Evolutionary conservation across 2,329 filamentous ascomycete species (phyloP).

Genomic region (Verticillium isaacii): DNA sequence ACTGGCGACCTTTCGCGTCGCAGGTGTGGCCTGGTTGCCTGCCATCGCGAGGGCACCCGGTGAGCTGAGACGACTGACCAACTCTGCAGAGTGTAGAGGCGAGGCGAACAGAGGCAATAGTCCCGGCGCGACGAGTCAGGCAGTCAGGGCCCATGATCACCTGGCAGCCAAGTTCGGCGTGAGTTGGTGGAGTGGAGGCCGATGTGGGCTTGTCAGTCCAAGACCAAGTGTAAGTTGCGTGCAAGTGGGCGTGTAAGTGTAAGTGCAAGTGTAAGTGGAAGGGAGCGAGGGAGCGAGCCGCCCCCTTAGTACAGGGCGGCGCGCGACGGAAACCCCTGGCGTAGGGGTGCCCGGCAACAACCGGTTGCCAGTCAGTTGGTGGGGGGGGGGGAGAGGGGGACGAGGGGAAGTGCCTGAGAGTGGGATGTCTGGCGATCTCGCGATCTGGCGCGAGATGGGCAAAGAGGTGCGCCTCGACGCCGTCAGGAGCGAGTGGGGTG

Average conservation of each 20-base stretch:
- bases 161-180: not conserved
- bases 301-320: not conserved
- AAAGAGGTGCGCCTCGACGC: not conserved
- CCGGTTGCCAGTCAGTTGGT: not conserved
- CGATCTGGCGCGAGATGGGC: not conserved
- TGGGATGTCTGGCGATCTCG: not conserved
- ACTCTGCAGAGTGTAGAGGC: not conserved
- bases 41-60: not conserved
- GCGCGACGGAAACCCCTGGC: not conserved
- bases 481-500: not conserved
- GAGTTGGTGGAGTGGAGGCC: not conserved
- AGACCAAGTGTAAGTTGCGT: not conserved
- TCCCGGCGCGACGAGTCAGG: not conserved
- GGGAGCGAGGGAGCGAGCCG: constrained; percentile 2
- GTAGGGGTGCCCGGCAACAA: not conserved
- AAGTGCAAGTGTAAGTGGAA: not conserved
- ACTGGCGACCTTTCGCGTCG: not conserved
- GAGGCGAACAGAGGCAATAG: not conserved
- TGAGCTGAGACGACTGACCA: not conserved
- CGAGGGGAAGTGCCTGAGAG: not conserved
- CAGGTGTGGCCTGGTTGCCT: not conserved
- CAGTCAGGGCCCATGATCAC: not conserved
- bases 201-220: not conserved
- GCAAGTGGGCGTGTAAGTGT: not conserved
- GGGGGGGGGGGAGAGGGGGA: not conserved